phyloP scores from a whole-genome alignment of 257 asterid species.

The Verbena officinalis region DNA sequence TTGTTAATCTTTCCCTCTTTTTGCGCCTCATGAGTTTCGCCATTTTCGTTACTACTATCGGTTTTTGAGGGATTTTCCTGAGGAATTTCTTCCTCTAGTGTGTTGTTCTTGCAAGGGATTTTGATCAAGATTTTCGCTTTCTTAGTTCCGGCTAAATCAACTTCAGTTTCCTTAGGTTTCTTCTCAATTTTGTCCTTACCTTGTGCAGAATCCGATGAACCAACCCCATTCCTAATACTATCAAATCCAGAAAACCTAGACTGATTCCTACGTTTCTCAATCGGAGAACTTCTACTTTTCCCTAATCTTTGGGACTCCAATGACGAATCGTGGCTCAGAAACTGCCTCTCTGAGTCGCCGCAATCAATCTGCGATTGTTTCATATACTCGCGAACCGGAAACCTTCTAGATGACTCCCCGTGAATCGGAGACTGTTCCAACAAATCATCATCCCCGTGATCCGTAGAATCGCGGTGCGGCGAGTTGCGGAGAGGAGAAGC shows the following conservation, averaged over 20 bases:
- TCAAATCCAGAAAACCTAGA: conserved; percentile 16
- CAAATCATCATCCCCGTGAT: conserved; percentile 16
- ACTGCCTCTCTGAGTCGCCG: conserved; percentile 22
- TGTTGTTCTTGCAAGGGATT: conserved; percentile 20
- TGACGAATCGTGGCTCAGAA: conserved; percentile 21
- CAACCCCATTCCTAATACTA: conserved; percentile 18
- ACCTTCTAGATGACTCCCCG: conserved; percentile 24
- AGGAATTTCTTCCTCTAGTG: conserved; percentile 20
- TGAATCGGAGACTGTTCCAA: conserved; percentile 22
- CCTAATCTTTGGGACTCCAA: conserved; percentile 21
- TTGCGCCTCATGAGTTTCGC: conserved; percentile 14
- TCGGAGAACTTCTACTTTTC: conserved; percentile 22
- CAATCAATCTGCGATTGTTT: background rate
- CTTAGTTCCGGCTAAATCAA: conserved; percentile 16
- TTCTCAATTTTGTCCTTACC: conserved; percentile 26
- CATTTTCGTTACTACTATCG: conserved; percentile 1
- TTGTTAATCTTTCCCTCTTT: conserved; percentile 22
- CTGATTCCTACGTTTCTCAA: conserved; percentile 28
- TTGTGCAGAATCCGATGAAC: conserved; percentile 18
- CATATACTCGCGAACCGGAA: conserved; percentile 17
- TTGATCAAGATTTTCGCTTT: conserved; percentile 43
- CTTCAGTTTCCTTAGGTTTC: conserved; percentile 28
- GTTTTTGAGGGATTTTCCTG: conserved; percentile 19
- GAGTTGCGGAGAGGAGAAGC: conserved; percentile 38
- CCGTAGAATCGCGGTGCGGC: conserved; percentile 31